These are phyloP conservation scores for Wickerhamiella bombiphila DNA, from an alignment of 805 yeast genomes.

Conservation along the genomic window DNA sequence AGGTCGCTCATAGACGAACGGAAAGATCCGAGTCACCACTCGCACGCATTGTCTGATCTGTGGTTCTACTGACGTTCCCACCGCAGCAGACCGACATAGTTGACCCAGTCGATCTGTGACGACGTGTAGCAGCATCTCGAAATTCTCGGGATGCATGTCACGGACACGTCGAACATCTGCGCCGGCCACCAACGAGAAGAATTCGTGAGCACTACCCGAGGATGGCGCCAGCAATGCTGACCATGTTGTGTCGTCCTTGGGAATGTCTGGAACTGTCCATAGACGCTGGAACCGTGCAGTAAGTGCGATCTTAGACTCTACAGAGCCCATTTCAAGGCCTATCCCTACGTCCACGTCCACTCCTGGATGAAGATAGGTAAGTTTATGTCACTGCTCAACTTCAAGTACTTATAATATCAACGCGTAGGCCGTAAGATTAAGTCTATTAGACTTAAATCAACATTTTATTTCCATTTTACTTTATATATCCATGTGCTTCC, in stretches of 20 bases:
- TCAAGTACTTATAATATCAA: no score
- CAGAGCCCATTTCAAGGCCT: conserved; percentile 74
- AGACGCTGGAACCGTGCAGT: conserved; percentile 48
- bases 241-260: conserved; percentile 25
- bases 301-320: conserved; percentile 52
- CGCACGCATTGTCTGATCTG: conserved; percentile 48
- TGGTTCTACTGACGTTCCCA: conserved; percentile 20
- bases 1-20: conserved; percentile 47
- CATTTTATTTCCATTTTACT: no score
- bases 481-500: no score
- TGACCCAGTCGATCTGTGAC: conserved; percentile 25
- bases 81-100: conserved; percentile 19
- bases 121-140: conserved; percentile 36
- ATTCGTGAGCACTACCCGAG: conserved; percentile 34
- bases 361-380: no score
- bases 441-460: no score
- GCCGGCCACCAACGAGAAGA: conserved; percentile 41
- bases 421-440: no score
- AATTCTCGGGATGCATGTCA: conserved; percentile 42
- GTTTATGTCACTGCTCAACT: no score
- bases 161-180: conserved; percentile 46
- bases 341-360: no score
- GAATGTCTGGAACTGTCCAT: conserved; percentile 20
- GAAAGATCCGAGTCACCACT: conserved; percentile 47
- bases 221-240: conserved; percentile 35